phyloP scores from a whole-genome alignment of 1,139 yeast genomes.

The Saccharomyces uvarum region DNA sequence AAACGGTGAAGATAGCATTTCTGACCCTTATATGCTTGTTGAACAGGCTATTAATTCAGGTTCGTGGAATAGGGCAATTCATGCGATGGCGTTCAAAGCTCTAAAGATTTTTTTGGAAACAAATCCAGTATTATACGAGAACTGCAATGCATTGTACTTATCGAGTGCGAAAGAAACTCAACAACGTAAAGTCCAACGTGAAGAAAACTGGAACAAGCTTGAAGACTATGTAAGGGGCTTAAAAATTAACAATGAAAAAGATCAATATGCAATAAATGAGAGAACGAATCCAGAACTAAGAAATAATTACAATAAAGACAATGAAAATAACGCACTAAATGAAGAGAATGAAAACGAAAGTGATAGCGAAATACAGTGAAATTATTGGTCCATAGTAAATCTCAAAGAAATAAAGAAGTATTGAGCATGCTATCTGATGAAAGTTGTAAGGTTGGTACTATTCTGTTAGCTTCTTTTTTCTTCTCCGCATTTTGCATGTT shows the following conservation, averaged over 20 bases:
- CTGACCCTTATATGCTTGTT: slow-evolving; percentile 32
- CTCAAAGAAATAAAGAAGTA: neutral
- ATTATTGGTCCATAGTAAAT: neutral
- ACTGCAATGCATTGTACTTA: slow-evolving; percentile 79
- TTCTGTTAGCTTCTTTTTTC: too few species aligned
- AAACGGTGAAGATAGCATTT: slow-evolving; percentile 34
- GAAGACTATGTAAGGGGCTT: slow-evolving; percentile 50
- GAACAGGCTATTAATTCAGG: slow-evolving; percentile 35
- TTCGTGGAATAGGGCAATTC: slow-evolving; percentile 86
- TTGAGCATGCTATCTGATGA: neutral
- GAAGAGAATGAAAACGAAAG: neutral
- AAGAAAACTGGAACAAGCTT: slow-evolving; percentile 68
- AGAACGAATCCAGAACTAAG: neutral
- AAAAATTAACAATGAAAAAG: slow-evolving; percentile 22
- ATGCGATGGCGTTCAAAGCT: slow-evolving; percentile 83
- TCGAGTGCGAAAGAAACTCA: slow-evolving; percentile 31
- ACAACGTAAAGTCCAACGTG: slow-evolving; percentile 40
- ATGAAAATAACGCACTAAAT: slow-evolving; percentile 12
- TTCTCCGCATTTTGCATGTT: too few species aligned
- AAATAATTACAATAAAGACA: slow-evolving; percentile 14
- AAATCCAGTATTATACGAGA: slow-evolving; percentile 84
- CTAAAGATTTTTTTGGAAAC: slow-evolving; percentile 90
- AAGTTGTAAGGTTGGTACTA: neutral
- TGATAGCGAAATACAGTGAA: neutral
- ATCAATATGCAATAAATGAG: neutral